Conservation (phyloP, 495 filamentous ascomycete genomes). For the Aspergillus panamensis region DNA sequence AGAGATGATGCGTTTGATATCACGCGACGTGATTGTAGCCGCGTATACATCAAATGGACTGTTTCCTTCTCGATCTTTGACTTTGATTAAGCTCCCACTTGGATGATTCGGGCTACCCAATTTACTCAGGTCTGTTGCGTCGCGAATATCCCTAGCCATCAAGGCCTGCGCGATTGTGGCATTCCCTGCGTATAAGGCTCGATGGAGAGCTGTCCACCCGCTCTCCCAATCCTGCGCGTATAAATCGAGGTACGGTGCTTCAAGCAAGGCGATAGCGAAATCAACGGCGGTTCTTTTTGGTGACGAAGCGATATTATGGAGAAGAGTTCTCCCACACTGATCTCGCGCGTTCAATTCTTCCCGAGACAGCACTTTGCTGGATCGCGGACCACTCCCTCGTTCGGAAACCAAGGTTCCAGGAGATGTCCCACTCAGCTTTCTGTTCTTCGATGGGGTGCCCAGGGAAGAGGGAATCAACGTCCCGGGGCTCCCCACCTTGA, state of each 20-base stretch:
- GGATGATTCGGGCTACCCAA: slow-evolving; percentile 45
- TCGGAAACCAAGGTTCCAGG: slow-evolving; percentile 30
- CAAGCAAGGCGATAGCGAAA: slow-evolving; percentile 75
- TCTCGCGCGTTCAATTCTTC: slow-evolving; percentile 81
- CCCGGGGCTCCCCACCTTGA: slow-evolving; percentile 50
- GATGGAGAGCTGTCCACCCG: slow-evolving; percentile 92
- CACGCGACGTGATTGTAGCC: slow-evolving; percentile 66
- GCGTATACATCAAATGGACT: slow-evolving; percentile 92
- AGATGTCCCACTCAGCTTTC: slow-evolving; percentile 30
- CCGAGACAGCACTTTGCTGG: slow-evolving; percentile 48
- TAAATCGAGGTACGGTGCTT: slow-evolving; percentile 79
- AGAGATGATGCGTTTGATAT: slow-evolving; percentile 34
- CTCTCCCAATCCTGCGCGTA: slow-evolving; percentile 84
- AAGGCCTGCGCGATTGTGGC: slow-evolving; percentile 78
- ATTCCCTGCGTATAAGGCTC: slow-evolving; percentile 91
- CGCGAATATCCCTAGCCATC: slow-evolving; percentile 67
- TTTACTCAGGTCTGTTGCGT: slow-evolving; percentile 53
- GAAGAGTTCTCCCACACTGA: slow-evolving; percentile 69
- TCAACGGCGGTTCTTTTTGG: slow-evolving; percentile 58
- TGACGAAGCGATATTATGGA: slow-evolving; percentile 80
- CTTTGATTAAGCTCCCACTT: slow-evolving; percentile 72
- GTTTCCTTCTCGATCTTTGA: slow-evolving; percentile 92
- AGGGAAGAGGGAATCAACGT: slow-evolving; percentile 48
- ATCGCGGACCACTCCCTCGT: slow-evolving; percentile 20
- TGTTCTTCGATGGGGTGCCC: slow-evolving; percentile 39